Evolutionary conservation across 2,329 filamentous ascomycete species (phyloP), one percentile per base, ranked within the genome.

Genomic region (Talaromyces sp.): DNA sequence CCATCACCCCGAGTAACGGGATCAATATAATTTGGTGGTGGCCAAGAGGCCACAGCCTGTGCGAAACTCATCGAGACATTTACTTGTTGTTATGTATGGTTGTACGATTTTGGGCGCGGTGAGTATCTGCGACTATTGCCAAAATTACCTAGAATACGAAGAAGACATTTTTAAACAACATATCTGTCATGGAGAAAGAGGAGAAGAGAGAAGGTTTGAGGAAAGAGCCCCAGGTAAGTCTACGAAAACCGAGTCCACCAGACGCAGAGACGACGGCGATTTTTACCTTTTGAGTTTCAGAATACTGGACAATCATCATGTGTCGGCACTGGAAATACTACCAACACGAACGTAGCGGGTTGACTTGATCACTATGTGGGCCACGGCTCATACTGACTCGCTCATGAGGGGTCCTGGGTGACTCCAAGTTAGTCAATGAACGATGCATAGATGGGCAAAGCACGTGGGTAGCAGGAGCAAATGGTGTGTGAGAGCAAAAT

Each of bases 1-100:
- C 70, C 77, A 69, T 79, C 77, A n/a, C 80, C 81, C 66, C 80
- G 77, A 37, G 77, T 80, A 13, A 73, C 73, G 8, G 83, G 83
- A 67, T 84, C 70, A 59, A 77, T 66, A 68, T 82, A 80, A 68
- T 85, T 84, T 8, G 83, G 79, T 43, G 61, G 69, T 9, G 83
- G 83, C 82, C 81, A 84, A 6, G 61, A 54, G 60, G 60, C 60
- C 60, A 52, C 45, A 17, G 39, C 50, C 47, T 62, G 45, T 37
- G 50, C 45, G 25, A 62, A 54, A 62, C 47, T 33, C 60, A 62
- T 62, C 31, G 45, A 60, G 57, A 31, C 22, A 61, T 61, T 47
- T 31, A 49, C 17, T 33, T 19, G 13, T 35, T 22, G 31, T 13
- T 39, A 31, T 41, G 41, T 19, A 17, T 45, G n/a, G 17, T 45